Conservation (phyloP, 768 basidiomycete species). For the Russula sp. region DNA sequence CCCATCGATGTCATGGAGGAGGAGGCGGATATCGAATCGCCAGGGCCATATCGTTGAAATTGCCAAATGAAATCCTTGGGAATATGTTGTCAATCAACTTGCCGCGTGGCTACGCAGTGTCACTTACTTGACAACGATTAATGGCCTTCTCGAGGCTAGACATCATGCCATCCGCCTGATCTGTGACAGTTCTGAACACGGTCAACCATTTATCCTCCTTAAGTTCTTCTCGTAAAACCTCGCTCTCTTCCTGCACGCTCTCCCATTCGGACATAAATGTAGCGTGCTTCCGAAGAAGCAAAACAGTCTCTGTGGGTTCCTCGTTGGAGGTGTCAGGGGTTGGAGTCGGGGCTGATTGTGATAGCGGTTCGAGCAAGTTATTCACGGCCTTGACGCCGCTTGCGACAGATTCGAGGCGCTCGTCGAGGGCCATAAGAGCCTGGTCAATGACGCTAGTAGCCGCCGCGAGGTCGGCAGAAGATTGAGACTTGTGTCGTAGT, state of each 20-base stretch:
- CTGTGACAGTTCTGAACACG: slow-evolving; percentile 87
- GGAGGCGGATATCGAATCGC: slow-evolving; percentile 35
- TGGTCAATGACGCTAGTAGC: slow-evolving; percentile 72
- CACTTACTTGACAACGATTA: slow-evolving; percentile 74
- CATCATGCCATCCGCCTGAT: slow-evolving; percentile 99
- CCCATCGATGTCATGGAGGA: slow-evolving; percentile 33
- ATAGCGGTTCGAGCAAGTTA: slow-evolving; percentile 56
- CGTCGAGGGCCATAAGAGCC: slow-evolving; percentile 71
- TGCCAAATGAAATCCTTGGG: slow-evolving; percentile 79
- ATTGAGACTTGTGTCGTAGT: slow-evolving; percentile 78
- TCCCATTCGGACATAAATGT: slow-evolving; percentile 76
- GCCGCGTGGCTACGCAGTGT: slow-evolving; percentile 4
- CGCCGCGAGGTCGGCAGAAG: slow-evolving; percentile 45
- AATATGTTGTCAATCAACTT: slow-evolving; percentile 4
- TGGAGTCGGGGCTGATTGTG: slow-evolving; percentile 42
- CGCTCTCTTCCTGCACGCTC: slow-evolving; percentile 67
- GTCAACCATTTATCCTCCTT: slow-evolving; percentile 97
- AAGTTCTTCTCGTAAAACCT: slow-evolving; percentile 80
- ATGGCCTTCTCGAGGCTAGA: slow-evolving; percentile 89
- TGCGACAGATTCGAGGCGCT: slow-evolving; percentile 65
- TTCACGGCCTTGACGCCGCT: slow-evolving; percentile 64
- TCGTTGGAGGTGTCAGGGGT: slow-evolving; percentile 34
- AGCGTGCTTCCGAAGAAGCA: slow-evolving; percentile 66
- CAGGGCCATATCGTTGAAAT: slow-evolving; percentile 51
- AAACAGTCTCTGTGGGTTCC: slow-evolving; percentile 35